phyloP scores from a whole-genome alignment of 2,329 filamentous ascomycete genomes.

The Endoconidiophora laricicola region DNA sequence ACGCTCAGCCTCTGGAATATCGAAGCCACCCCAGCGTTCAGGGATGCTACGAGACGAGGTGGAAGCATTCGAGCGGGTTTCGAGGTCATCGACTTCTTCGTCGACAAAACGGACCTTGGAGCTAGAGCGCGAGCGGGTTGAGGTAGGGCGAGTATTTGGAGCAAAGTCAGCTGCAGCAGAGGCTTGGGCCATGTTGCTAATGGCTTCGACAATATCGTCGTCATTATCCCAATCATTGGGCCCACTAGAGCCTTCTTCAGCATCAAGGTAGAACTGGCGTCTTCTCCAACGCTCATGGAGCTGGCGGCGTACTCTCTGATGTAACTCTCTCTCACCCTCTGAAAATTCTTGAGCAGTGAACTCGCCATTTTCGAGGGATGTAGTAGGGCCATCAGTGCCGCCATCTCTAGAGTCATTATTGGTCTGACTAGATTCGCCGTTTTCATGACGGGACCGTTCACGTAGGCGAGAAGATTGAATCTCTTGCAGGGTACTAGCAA shows the following conservation, averaged over 20 bases:
- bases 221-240: slow-evolving; percentile 47
- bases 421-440: not conserved
- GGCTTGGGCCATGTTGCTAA: slow-evolving; percentile 18
- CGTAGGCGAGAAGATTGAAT: not conserved
- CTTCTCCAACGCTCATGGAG: slow-evolving; percentile 60
- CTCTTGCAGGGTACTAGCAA: not conserved
- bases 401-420: not conserved
- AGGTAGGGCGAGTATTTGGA: slow-evolving; percentile 24
- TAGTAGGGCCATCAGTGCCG: not conserved
- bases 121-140: slow-evolving; percentile 49
- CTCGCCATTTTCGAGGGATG: not conserved
- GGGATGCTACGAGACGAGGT: slow-evolving; percentile 56
- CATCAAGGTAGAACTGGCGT: slow-evolving; percentile 66
- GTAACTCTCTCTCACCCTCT: not conserved
- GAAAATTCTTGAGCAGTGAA: not conserved
- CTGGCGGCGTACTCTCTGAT: slow-evolving; percentile 27
- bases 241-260: slow-evolving; percentile 55
- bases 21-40: slow-evolving; percentile 64
- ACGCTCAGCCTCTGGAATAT: slow-evolving; percentile 62
- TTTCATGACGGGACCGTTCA: not conserved
- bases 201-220: slow-evolving; percentile 35
- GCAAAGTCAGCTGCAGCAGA: slow-evolving; percentile 15
- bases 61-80: slow-evolving; percentile 54
- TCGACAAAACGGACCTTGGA: slow-evolving; percentile 68
- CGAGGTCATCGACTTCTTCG: slow-evolving; percentile 43